Base-by-base conservation (phyloP, 2,329 filamentous ascomycete species). In the Botryotinia globosa region DNA sequence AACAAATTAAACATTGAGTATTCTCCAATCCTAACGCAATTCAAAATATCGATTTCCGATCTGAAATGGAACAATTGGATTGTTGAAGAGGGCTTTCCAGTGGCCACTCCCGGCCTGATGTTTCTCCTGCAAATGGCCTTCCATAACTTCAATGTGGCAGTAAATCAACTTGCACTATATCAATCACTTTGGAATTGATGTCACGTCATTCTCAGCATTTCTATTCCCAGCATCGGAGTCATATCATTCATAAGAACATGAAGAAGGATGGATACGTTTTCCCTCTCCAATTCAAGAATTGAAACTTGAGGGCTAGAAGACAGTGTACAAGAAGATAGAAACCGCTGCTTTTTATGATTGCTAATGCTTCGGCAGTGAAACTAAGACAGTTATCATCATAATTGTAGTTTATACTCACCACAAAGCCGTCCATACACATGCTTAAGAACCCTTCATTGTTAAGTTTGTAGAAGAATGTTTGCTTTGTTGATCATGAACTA, bases 21-120 rank as follows among this genome's bases (percentile, higher is more conserved):
- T 0, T 45, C 4, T 22, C 3, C 7, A 9, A 22, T 45, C 2
- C 9, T 22, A 45, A 0, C 0, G 3, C 2, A 0, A 22, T 45
- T 9, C 20, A 45, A 22, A 22, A 22, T 10, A 48, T 25, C 3
- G 9, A 48, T 22, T 25, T 1, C 9, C 20, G 3, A 25, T 10
- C 6, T 1, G 8, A 48, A 22, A 4, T 25, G 20, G 8, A 48
- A 48, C 45, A 48, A 48, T 25, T 48, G 45, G 9, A 48, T 48
- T 25, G 9, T 10, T 48, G 45, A 22, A 48, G 20, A 20, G 20
- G 9, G 22, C 34, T 25, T 48, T 3, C 45, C 25, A 48, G 8
- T 48, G 3, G 44, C 1, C 20, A 45, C 22, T 45, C 7, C 44
- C 8, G 45, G 20, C 3, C 45, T 48, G 45, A 1, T 4, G 20